phyloP scores from a whole-genome alignment of 164 flowering plant species.

The Echeveria elegans region DNA sequence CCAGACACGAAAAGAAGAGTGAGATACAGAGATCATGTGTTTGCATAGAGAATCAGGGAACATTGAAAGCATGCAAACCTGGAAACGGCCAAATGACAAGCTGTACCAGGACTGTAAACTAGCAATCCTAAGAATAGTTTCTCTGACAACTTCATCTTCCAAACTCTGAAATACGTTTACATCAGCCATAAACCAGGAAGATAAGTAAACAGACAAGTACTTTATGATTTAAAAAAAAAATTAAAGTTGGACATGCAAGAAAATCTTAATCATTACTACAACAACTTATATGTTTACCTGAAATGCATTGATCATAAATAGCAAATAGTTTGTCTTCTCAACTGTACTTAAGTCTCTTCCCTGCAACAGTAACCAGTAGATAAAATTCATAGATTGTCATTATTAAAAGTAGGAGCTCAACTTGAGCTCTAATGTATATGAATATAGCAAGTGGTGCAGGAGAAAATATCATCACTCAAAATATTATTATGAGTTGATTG shows the following conservation, averaged over 20 bases:
- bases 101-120: conserved; percentile 79
- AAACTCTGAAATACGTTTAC: conserved; percentile 52
- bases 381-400: background rate
- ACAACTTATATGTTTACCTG: conserved; percentile 47
- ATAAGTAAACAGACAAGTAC: background rate
- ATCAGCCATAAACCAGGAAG: conserved; percentile 4
- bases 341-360: conserved; percentile 58
- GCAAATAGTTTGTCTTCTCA: conserved; percentile 90
- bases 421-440: background rate
- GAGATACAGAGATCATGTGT: conserved; percentile 1
- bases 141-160: conserved; percentile 92
- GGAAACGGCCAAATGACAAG: conserved; percentile 87
- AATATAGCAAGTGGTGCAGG: background rate
- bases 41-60: background rate
- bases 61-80: conserved; percentile 28
- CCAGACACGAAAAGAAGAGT: conserved; percentile 7
- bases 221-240: too few relatives aligned
- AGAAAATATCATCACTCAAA: background rate
- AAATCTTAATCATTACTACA: background rate
- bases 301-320: conserved; percentile 95
- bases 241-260: too few relatives aligned
- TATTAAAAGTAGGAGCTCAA: background rate
- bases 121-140: conserved; percentile 62
- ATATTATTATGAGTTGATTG: too few relatives aligned
- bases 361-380: conserved; percentile 23